These are phyloP conservation scores for Albizia julibrissin DNA, from an alignment of 306 rosid genomes.

Conservation along the genomic window DNA sequence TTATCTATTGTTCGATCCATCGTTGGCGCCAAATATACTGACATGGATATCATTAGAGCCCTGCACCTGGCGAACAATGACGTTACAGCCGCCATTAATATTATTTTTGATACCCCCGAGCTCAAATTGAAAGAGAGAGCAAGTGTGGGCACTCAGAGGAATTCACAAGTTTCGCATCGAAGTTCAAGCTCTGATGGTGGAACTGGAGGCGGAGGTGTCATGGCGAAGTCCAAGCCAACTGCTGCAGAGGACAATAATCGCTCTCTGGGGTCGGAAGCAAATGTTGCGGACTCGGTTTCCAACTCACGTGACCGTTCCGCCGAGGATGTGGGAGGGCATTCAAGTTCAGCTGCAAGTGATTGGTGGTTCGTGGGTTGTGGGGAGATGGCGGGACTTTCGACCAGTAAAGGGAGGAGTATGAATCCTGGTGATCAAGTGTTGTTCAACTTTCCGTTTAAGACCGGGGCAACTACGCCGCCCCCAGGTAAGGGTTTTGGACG, in stretches of 20 bases:
- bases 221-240: slow-evolving; percentile 17
- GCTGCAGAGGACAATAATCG: slow-evolving; percentile 6
- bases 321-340: slow-evolving; percentile 27
- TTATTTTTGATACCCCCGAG: slow-evolving; percentile 64
- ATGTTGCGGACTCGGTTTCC: slow-evolving; percentile 24
- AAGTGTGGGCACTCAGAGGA: slow-evolving; percentile 21
- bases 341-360: slow-evolving; percentile 39
- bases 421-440: slow-evolving; percentile 66
- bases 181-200: slow-evolving; percentile 31
- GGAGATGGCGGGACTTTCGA: slow-evolving; percentile 71
- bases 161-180: slow-evolving; percentile 34
- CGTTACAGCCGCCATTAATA: slow-evolving; percentile 87
- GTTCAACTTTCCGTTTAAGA: slow-evolving; percentile 65
- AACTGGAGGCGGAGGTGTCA: background rate
- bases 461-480: slow-evolving; percentile 41
- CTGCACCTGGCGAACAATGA: slow-evolving; percentile 88
- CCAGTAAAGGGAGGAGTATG: slow-evolving; percentile 78
- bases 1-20: slow-evolving; percentile 78
- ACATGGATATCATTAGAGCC: slow-evolving; percentile 92
- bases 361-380: slow-evolving; percentile 84
- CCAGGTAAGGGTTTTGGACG: slow-evolving; percentile 67
- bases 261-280: slow-evolving; percentile 18
- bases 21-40: slow-evolving; percentile 70
- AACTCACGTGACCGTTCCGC: slow-evolving; percentile 29
- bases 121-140: slow-evolving; percentile 40